phyloP scores from a whole-genome alignment of 805 yeast genomes.

The Teunomyces barrocoloradensis region DNA sequence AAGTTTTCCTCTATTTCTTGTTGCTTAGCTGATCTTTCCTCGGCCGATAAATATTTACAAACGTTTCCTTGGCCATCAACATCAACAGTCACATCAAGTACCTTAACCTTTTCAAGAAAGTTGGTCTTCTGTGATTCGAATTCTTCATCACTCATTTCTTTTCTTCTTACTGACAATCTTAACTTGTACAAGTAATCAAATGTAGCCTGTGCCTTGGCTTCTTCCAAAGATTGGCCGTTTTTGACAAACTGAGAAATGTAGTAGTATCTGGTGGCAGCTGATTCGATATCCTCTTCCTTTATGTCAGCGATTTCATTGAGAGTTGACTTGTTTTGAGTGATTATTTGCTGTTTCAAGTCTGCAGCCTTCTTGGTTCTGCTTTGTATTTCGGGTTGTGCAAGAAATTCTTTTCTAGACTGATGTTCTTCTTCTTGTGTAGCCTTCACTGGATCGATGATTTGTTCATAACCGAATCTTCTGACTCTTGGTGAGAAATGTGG shows the following conservation, averaged over 20 bases:
- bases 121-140: conserved; percentile 16
- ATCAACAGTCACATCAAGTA: conserved; percentile 45
- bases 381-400: conserved; percentile 53
- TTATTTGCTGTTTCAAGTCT: conserved; percentile 29
- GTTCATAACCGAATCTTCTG: conserved; percentile 76
- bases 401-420: conserved; percentile 65
- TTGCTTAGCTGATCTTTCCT: conserved; percentile 22
- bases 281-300: conserved; percentile 24
- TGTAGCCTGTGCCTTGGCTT: conserved; percentile 60
- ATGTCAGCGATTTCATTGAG: conserved; percentile 28
- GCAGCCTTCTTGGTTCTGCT: conserved; percentile 41
- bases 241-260: conserved; percentile 43
- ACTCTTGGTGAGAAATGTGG: conserved; percentile 88
- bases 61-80: conserved; percentile 47
- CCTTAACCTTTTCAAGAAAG: conserved; percentile 37
- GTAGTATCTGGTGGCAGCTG: conserved; percentile 56
- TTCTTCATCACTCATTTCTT: conserved; percentile 32
- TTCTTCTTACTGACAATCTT: conserved; percentile 38
- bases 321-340: conserved; percentile 9
- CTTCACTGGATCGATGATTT: conserved; percentile 46
- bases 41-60: conserved; percentile 34
- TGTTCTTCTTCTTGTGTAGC: conserved; percentile 59
- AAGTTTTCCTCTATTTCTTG: conserved; percentile 19
- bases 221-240: conserved; percentile 56
- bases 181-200: conserved; percentile 46